Evolutionary conservation across 1,284 basidiomycete genomes (phyloP).

Genomic region (Somion occarium): DNA sequence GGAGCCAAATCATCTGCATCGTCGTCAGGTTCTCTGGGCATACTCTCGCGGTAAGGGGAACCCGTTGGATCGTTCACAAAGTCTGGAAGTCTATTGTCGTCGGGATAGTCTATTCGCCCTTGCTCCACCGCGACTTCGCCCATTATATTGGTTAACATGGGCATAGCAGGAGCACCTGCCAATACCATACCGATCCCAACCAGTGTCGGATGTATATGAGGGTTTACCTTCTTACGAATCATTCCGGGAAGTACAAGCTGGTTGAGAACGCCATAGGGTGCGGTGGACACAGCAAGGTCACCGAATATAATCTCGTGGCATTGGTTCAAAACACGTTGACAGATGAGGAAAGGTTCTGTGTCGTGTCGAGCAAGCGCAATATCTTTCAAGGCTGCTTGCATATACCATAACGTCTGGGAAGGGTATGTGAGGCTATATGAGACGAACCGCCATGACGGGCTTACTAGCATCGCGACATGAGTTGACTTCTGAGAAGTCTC

Average conservation of each 20-base stretch:
- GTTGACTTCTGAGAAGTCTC: conserved; percentile 85
- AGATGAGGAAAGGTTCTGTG: conserved; percentile 84
- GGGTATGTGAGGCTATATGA: conserved; percentile 15
- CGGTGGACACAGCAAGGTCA: conserved; percentile 64
- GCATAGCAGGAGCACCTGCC: conserved; percentile 78
- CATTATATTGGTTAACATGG: conserved; percentile 63
- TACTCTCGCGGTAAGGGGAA: background rate
- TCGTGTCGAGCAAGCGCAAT: conserved; percentile 61
- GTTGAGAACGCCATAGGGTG: conserved; percentile 60
- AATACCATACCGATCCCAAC: conserved; percentile 85
- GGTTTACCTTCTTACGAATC: conserved; percentile 62
- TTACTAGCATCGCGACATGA: conserved; percentile 88
- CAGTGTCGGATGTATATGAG: conserved; percentile 68
- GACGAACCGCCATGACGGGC: conserved; percentile 31
- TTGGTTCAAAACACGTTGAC: conserved; percentile 87
- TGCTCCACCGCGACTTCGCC: conserved; percentile 90
- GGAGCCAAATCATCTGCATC: background rate
- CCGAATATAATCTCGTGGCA: conserved; percentile 98
- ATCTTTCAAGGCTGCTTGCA: conserved; percentile 92
- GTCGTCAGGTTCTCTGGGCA: background rate
- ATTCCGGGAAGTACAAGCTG: conserved; percentile 40
- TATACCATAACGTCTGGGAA: conserved; percentile 91
- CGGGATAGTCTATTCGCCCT: conserved; percentile 64
- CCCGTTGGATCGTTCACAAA: background rate
- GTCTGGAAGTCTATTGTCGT: background rate